A percentile compares a stretch with the other conserved stretches of the same genome.
Evolutionary conservation across 1,139 yeast genomes (phyloP).

Genomic region (Pneumocystis wakefieldiae): DNA sequence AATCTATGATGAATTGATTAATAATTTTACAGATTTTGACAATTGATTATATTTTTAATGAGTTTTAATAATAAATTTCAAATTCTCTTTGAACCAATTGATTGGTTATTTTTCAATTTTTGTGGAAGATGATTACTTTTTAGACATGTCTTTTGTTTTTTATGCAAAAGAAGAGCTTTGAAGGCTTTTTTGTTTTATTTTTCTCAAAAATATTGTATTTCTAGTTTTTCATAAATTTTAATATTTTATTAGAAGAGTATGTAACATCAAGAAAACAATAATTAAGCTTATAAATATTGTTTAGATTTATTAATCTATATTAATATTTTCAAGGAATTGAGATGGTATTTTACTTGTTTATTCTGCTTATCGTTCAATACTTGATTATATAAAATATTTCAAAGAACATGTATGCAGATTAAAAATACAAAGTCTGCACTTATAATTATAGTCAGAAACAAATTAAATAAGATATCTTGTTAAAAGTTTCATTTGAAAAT

Average conservation of each 20-base stretch:
- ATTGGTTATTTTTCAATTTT: not conserved
- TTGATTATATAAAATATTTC: conserved; percentile 65
- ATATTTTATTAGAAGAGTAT: conserved; percentile 48
- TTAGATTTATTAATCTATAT: not conserved
- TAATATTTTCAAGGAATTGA: conserved; percentile 29
- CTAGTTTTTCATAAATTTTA: not conserved
- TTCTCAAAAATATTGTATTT: conserved; percentile 41
- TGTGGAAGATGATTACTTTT: not conserved
- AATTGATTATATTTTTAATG: not conserved
- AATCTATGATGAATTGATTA: not conserved
- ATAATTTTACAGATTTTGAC: not conserved
- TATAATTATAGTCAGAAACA: conserved; percentile 78
- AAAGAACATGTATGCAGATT: conserved; percentile 80
- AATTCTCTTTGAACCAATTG: conserved; percentile 14
- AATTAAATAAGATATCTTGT: conserved; percentile 57
- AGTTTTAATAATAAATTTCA: not conserved
- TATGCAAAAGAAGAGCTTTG: not conserved
- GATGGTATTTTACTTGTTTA: conserved; percentile 77
- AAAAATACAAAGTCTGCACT: conserved; percentile 64
- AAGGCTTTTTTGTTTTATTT: not conserved
- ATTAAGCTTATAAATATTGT: conserved; percentile 43
- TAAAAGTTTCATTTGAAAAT: conserved; percentile 67
- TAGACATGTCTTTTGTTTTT: not conserved
- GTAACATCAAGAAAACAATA: conserved; percentile 86
- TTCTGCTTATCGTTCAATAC: conserved; percentile 72